Percentiles rank a stretch among this genome's conserved stretches.
These are phyloP conservation scores for Mrakia gelida DNA, from an alignment of 768 basidiomycete species.

Conservation along the genomic window DNA sequence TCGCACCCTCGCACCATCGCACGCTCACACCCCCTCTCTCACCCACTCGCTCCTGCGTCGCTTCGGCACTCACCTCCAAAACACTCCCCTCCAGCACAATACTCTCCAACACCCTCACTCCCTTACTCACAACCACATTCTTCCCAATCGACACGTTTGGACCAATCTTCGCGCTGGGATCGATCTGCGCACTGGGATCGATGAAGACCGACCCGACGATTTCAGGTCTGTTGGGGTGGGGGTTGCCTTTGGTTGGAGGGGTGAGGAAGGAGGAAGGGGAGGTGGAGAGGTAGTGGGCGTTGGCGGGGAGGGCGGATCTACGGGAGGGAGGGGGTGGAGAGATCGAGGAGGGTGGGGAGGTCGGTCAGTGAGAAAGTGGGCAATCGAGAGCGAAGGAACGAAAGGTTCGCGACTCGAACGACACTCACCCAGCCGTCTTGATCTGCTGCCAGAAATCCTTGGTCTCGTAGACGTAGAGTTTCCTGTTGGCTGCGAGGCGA, in stretches of 20 bases:
- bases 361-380: not conserved
- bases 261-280: conserved; percentile 33
- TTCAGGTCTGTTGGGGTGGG: conserved; percentile 33
- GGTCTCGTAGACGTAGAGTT: conserved; percentile 49
- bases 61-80: conserved; percentile 33
- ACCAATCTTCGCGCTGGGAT: conserved; percentile 48
- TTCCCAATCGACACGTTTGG: conserved; percentile 46
- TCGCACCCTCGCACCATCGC: too few relatives aligned
- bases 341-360: not conserved
- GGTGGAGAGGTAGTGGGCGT: conserved; percentile 46
- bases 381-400: not conserved
- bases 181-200: conserved; percentile 46
- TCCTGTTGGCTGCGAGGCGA: conserved; percentile 45
- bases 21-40: too few relatives aligned
- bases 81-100: conserved; percentile 47
- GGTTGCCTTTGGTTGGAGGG: conserved; percentile 6
- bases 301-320: conserved; percentile 50
- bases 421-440: conserved; percentile 48
- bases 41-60: too few relatives aligned
- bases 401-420: too few relatives aligned
- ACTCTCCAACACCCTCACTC: conserved; percentile 47
- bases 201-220: conserved; percentile 48
- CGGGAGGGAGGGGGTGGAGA: too few relatives aligned
- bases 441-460: conserved; percentile 49
- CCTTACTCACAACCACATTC: conserved; percentile 43